phyloP scores from a whole-genome alignment of 129 eudicot genomes.

The Silybum marianum region DNA sequence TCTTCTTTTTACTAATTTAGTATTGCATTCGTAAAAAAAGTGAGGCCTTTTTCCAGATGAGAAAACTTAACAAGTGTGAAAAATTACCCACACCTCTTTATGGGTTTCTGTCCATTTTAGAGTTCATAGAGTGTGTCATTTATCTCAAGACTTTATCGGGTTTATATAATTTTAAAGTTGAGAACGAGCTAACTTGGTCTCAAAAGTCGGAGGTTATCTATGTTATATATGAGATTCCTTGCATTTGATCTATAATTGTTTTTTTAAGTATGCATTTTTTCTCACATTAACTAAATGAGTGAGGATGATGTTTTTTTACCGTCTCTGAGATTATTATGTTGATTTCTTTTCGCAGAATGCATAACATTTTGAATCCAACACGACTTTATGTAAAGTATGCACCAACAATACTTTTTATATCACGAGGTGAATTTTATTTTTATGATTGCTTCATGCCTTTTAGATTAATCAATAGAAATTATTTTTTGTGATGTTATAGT shows the following conservation, averaged over 20 bases:
- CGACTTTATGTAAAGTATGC: slow-evolving; percentile 84
- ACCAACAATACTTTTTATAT: slow-evolving; percentile 60
- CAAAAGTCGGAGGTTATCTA: neutral
- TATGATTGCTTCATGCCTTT: neutral
- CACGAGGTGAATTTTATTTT: slow-evolving; percentile 56
- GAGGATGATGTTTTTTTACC: slow-evolving; percentile 4
- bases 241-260: neutral
- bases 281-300: neutral
- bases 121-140: neutral
- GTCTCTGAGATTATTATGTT: neutral
- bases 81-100: no score
- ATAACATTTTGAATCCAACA: slow-evolving; percentile 81
- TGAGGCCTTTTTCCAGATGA: no score
- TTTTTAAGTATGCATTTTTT: neutral
- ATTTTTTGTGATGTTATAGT: neutral
- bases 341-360: slow-evolving; percentile 72
- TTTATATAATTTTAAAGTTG: neutral
- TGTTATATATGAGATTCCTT: neutral
- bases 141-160: neutral
- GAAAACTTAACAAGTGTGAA: no score
- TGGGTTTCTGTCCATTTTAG: neutral
- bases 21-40: no score
- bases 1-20: neutral
- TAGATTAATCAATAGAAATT: neutral
- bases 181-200: neutral